Base-by-base conservation (phyloP, 768 basidiomycete species). In the Phaeolepiota aurea region DNA sequence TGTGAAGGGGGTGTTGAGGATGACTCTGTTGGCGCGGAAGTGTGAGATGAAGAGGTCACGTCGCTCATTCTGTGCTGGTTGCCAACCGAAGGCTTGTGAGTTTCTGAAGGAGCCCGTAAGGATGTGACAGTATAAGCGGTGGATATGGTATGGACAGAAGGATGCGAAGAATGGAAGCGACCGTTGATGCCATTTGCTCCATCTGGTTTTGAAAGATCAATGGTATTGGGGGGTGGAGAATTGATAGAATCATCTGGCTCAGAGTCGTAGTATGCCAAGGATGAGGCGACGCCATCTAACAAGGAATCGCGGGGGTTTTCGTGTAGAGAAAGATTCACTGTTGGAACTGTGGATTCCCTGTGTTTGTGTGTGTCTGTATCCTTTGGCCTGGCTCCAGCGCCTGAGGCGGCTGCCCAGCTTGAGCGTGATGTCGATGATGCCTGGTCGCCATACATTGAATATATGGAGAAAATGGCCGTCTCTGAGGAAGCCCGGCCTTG, bases 371-470 rank as follows among this genome's bases (percentile, higher is more conserved):
- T 38, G 32, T 33, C 46, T 28, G 40, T 40, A 28, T 67, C 67
- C 41, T 66, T 65, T 32, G 62, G 53, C 22, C 51, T 59, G 25
- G n/a, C 25, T 28, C 25, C 25, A 28, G 25, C 25, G 7, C 35
- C 54, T 63, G 55, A 46, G 20, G 55, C 40, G n/a, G 36, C 25
- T n/a, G 56, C 52, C 71, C 74, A 79, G 64, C 72, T 72, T 38
- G 65, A 57, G 38, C 63, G 61, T n/a, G n/a, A n/a, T 5, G 42
- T 43, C 12, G 49, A 55, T 46, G 41, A 56, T 53, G 45, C 45
- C 43, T 79, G 75, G 55, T 81, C 79, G 40, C 77, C 77, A 57
- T 90, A 90, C 87, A 88, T 88, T 37, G 83, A 87, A 57, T 87
- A 90, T 42, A 90, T 89, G 40, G 83, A 79, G 55, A 82, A 77